Evolutionary conservation across 2,329 filamentous ascomycete species (phyloP), one percentile per base, ranked within the genome.

Genomic region (Atkinsonella texensis): DNA sequence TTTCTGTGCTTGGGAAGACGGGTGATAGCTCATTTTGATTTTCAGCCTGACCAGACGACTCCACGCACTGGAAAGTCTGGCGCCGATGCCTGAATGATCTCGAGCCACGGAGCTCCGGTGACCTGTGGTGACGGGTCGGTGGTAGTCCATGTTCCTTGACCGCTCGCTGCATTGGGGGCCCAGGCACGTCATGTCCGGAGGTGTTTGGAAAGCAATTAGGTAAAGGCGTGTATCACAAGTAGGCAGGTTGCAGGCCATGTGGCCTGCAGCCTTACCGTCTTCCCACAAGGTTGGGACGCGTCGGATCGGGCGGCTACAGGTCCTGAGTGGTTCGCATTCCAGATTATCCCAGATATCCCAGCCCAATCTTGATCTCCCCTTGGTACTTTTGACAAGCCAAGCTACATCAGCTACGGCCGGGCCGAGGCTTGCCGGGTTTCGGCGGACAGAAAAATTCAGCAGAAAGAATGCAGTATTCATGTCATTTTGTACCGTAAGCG

Each of bases 181-280:
- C 35, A 38, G 35, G 18, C 18, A 18, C 7, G 28, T 28, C 4
- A 28, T 28, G 5, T 28, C 28, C 28, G 28, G 28, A 28, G 28
- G 28, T 8, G 4, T 28, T 28, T 28, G 28, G 4, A 28, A 28
- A 28, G 28, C 7, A 8, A 28, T 28, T 28, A 28, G 28, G 28
- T 28, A 28, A 28, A 8, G 5, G 5, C 28, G 28, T 28, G 28
- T 28, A 28, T 28, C 28, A 28, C 7, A 28, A 28, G 28, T 28
- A 28, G 28, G 28, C 28, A 28, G 28, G 28, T 28, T 28, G 28
- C 28, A 28, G 17, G 42, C 48, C 39, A 39, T 39, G 46, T 23
- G 40, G 31, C 28, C 42, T 52, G 46, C 52, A 53, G 53, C 52
- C 53, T 53, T 54, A 49, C 38, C 45, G 33, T 23, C 31, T 44